Conservation (phyloP, 169 alveolate species). For the Fabrea salina region DNA sequence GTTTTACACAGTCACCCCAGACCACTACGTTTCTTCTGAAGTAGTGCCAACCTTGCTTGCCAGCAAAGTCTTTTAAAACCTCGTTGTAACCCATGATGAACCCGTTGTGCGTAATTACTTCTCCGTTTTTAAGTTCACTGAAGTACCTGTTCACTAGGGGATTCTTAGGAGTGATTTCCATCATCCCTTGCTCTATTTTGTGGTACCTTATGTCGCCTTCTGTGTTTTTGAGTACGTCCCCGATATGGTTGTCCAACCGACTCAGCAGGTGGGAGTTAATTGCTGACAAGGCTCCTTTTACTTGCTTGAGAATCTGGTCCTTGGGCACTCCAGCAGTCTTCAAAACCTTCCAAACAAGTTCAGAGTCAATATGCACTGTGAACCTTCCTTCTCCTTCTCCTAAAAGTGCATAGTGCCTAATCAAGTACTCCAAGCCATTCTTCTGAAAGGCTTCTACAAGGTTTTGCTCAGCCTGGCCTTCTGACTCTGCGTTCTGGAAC, state of each 20-base stretch:
- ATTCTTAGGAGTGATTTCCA: slow-evolving; percentile 54
- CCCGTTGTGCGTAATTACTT: slow-evolving; percentile 48
- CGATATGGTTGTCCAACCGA: slow-evolving; percentile 33
- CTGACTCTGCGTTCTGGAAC: background rate
- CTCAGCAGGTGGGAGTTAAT: slow-evolving; percentile 27
- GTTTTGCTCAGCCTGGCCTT: background rate
- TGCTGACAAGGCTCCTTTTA: slow-evolving; percentile 4
- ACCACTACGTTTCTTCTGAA: slow-evolving; percentile 87
- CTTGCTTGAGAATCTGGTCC: slow-evolving; percentile 5
- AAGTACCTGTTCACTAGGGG: slow-evolving; percentile 74
- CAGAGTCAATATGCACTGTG: background rate
- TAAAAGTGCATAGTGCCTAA: background rate
- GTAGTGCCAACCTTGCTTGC: slow-evolving; percentile 86
- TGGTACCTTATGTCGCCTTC: slow-evolving; percentile 57
- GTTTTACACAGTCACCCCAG: slow-evolving; percentile 92
- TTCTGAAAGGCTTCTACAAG: background rate
- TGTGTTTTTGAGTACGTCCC: slow-evolving; percentile 26
- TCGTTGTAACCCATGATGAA: slow-evolving; percentile 87
- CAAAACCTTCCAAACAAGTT: slow-evolving; percentile 19
- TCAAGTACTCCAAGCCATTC: background rate
- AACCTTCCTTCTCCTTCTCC: slow-evolving; percentile 34
- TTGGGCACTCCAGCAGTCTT: background rate
- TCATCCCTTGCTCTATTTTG: slow-evolving; percentile 51
- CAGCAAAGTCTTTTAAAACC: slow-evolving; percentile 83
- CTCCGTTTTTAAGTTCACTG: slow-evolving; percentile 47